Evolutionary conservation across 768 basidiomycete species (phyloP), one percentile per base, ranked within the genome.

Genomic region (Lyophyllum shimeji): DNA sequence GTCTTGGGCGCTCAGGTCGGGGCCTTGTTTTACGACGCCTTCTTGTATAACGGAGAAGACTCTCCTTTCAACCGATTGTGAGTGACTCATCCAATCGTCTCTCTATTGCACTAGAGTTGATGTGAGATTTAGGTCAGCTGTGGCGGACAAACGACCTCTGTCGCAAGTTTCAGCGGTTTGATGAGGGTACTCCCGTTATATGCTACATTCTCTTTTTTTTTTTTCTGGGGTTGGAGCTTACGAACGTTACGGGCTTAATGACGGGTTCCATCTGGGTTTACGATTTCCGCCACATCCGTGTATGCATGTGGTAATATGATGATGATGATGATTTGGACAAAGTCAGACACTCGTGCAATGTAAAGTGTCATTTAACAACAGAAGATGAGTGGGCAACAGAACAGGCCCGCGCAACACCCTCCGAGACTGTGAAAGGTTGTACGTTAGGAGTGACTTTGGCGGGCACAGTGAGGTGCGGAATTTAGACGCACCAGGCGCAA

Each of bases 1-100:
- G 75, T 87, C 57, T 50, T 82, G 17, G 87, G 89, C 25, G 86
- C 79, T 52, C 78, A 84, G 60, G 65, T 69, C 21, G 89, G 80
- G 12, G 71, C 78, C 5, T 68, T 83, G 50, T 66, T 82, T 57
- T 90, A 90, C 58, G 88, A 90, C 56, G 53, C 72, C 7, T 76
- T 89, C 58, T 60, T 89, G 52, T 89, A 79, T 65, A 78, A 79
- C 20, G 85, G 86, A 31, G 59, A 73, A 1, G 84, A 87, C 52
- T 79, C 77, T 51, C 60, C 74, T 37, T 63, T 84, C 43, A 85
- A 83, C 63, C 67, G 64, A 59, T 74, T 76, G 84, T 84, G 59
- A 57, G 76, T 70, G 40, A 34, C 23, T 3, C 2, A 27, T 42
- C 21, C n/a, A n/a, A n/a, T 18, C 3, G 27, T 34, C 4, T 18